A percentile compares a stretch with the other conserved stretches of the same genome.
Evolutionary conservation across 305 asterid genomes (phyloP).

Genomic region (Solanum hybrid): DNA sequence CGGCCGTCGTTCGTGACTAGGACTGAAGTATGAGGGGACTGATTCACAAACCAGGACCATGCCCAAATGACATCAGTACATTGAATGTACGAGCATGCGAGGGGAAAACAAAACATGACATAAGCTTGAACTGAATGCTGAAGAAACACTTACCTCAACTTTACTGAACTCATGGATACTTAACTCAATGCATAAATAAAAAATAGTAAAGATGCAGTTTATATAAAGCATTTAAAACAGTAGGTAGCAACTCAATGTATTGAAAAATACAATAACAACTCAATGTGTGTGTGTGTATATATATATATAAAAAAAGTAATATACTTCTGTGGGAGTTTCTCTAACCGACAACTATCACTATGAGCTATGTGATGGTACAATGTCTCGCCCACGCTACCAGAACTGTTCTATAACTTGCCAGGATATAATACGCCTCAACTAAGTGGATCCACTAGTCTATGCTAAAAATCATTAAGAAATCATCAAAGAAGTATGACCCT

Average conservation of each 20-base stretch:
- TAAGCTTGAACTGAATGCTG: no score
- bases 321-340: background rate
- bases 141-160: no score
- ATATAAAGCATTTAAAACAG: no score
- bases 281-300: no score
- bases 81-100: background rate
- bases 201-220: no score
- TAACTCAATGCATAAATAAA: no score
- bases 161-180: no score
- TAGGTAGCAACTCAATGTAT: no score
- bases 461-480: no score
- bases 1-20: background rate
- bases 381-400: background rate
- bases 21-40: background rate
- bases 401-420: background rate
- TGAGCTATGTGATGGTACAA: background rate
- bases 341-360: background rate
- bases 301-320: background rate
- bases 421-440: background rate
- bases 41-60: background rate
- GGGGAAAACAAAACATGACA: background rate
- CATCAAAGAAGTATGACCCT: background rate
- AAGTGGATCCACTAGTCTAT: background rate
- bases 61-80: no score
- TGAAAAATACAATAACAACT: no score